Conservation (phyloP, 148 eudicot genomes). For the Chenopodium suecicum region DNA sequence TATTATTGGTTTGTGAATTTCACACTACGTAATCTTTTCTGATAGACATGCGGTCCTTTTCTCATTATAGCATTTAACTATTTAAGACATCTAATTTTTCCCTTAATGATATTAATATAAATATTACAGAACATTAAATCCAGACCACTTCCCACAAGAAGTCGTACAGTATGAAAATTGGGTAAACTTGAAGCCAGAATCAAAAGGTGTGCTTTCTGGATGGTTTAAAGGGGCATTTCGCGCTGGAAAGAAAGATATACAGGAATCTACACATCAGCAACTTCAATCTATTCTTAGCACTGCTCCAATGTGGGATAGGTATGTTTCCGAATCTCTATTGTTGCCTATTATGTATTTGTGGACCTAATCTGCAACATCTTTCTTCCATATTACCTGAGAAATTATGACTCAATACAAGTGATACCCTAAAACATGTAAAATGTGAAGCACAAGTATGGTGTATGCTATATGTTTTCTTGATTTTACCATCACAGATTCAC, state of each 20-base stretch:
- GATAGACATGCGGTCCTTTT: neutral
- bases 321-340: conserved; percentile 17
- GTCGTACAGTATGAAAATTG: conserved; percentile 80
- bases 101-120: conserved; percentile 1
- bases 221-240: conserved; percentile 79
- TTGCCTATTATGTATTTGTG: neutral
- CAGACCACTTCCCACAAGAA: conserved; percentile 68
- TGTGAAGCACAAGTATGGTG: neutral
- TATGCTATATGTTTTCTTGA: neutral
- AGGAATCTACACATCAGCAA: conserved; percentile 64
- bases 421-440: neutral
- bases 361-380: neutral
- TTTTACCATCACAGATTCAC: neutral
- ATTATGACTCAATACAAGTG: neutral
- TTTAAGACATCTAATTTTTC: conserved; percentile 9
- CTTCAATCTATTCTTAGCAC: conserved; percentile 67
- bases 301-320: conserved; percentile 93
- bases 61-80: neutral
- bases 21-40: neutral
- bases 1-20: neutral
- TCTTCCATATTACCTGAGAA: neutral
- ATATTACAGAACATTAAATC: conserved; percentile 44
- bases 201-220: conserved; percentile 52
- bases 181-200: conserved; percentile 61
- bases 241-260: conserved; percentile 68